Base-by-base conservation (phyloP, 2,329 filamentous ascomycete genomes). In the Ascochyta viciae-villosae region DNA sequence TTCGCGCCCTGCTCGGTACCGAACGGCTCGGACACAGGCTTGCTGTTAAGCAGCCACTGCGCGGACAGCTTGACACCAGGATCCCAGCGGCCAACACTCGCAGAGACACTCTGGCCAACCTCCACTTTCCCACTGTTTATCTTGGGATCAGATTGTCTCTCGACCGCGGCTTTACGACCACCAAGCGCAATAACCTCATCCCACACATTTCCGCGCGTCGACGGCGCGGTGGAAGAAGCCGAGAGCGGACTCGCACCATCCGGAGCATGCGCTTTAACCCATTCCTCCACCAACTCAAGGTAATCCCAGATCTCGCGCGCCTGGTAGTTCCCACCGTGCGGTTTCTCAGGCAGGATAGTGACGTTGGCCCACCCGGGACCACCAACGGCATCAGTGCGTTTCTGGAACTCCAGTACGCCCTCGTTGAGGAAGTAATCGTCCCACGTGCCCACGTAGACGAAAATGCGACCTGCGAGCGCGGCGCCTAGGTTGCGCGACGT, bases 361-460 rank as follows among this genome's bases (percentile, higher is more conserved):
- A 77, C 50, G 45, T 77, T 77, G 1, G 74, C 74, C 75, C 75
- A 77, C 0, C 65, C 68, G 0, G 58, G 9, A 8, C 74, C 75
- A 8, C 73, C 74, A 2, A 56, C 62, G 4, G 65, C 71, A 38
- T 75, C 67, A 5, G 73, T 68, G 0, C 64, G 61, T 38, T 69
- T 70, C 53, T 75, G 66, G 54, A 77, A 77, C 46, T 74, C 62
- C 34, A 54, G 38, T 0, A 77, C 75, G 12, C 73, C 75, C 54
- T 74, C 71, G 38, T 77, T 75, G 37, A 77, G 66, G 52, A 66
- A 77, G 54, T 76, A 76, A 22, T 71, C 58, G 47, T 77, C 74
- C 57, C 62, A 65, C 0, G 58, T 60, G 12, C 75, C 74, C 4
- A 77, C 75, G 44, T 76, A 77, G 35, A 77, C 55, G 31, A 65